These are phyloP conservation scores for Globisporangium cylindrosporum DNA, from an alignment of 352 stramenopile genomes.

Conservation along the genomic window DNA sequence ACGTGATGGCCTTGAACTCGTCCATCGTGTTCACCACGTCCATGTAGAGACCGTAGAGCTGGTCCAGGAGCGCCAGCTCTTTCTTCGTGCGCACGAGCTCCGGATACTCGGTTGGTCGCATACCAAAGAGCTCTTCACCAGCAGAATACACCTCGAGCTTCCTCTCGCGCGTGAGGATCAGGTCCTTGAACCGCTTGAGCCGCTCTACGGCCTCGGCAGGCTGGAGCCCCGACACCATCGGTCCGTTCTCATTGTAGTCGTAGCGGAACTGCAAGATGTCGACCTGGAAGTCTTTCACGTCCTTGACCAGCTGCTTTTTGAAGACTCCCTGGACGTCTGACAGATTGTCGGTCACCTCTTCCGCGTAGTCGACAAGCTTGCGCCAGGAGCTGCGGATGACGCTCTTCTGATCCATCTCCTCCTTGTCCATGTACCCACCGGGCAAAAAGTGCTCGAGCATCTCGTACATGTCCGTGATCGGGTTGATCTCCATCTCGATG, in stretches of 20 bases:
- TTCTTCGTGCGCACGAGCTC: conserved; percentile 88
- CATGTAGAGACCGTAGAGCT: conserved; percentile 88
- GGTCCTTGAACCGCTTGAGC: conserved; percentile 84
- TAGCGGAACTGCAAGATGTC: conserved; percentile 66
- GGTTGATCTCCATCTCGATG: conserved; percentile 89
- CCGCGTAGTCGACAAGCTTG: conserved; percentile 86
- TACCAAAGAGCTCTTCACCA: conserved; percentile 89
- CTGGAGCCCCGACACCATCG: conserved; percentile 73
- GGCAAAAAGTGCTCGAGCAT: conserved; percentile 89
- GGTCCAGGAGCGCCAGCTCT: conserved; percentile 80
- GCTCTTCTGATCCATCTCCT: conserved; percentile 91
- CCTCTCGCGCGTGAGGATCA: conserved; percentile 66
- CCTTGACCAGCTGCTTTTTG: conserved; percentile 89
- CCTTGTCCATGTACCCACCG: conserved; percentile 82
- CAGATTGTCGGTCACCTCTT: conserved; percentile 86
- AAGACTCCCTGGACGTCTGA: conserved; percentile 84
- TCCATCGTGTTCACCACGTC: conserved; percentile 81
- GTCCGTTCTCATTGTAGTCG: conserved; percentile 63
- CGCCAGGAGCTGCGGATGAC: conserved; percentile 80
- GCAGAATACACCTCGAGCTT: conserved; percentile 87
- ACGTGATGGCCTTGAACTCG: conserved; percentile 58
- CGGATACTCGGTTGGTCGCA: conserved; percentile 71
- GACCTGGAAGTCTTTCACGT: conserved; percentile 82
- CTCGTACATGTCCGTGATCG: conserved; percentile 88
- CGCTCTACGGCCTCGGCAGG: conserved; percentile 80